Evolutionary conservation across 768 basidiomycete genomes (phyloP).

Genomic region (Rhizopogon roseolus): DNA sequence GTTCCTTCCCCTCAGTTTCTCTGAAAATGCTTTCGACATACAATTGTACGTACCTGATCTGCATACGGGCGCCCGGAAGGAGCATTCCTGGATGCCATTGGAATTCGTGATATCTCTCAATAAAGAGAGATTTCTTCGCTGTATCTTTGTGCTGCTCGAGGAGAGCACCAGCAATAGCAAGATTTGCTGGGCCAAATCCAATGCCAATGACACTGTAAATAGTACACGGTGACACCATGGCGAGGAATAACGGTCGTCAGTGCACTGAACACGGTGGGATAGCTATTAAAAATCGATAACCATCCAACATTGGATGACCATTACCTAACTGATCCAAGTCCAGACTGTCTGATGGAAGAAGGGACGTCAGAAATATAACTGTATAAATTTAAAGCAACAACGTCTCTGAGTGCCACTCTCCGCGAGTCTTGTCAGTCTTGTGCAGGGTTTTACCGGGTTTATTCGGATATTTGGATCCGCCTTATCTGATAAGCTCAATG

Average conservation of each 20-base stretch:
- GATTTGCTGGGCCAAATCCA: conserved; percentile 50
- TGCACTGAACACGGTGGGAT: background rate
- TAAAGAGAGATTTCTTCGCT: conserved; percentile 35
- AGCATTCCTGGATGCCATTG: conserved; percentile 57
- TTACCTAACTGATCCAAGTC: too few relatives aligned
- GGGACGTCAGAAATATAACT: too few relatives aligned
- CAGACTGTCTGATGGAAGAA: too few relatives aligned
- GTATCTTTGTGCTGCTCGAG: conserved; percentile 33
- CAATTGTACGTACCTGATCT: conserved; percentile 36
- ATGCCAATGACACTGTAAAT: conserved; percentile 43
- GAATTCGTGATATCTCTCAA: conserved; percentile 44
- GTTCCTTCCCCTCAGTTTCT: conserved; percentile 5
- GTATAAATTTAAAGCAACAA: too few relatives aligned
- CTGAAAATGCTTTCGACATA: background rate
- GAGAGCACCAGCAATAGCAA: conserved; percentile 46
- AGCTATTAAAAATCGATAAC: too few relatives aligned
- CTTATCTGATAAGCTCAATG: background rate
- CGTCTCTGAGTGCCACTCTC: too few relatives aligned
- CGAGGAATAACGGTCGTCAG: background rate
- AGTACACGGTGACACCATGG: background rate
- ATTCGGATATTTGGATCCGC: too few relatives aligned
- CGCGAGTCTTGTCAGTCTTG: too few relatives aligned
- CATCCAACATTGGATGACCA: too few relatives aligned
- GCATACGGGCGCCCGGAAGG: conserved; percentile 47
- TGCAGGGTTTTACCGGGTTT: too few relatives aligned